Conservation (phyloP, 208 protist species). For the Trypanosoma avium region DNA sequence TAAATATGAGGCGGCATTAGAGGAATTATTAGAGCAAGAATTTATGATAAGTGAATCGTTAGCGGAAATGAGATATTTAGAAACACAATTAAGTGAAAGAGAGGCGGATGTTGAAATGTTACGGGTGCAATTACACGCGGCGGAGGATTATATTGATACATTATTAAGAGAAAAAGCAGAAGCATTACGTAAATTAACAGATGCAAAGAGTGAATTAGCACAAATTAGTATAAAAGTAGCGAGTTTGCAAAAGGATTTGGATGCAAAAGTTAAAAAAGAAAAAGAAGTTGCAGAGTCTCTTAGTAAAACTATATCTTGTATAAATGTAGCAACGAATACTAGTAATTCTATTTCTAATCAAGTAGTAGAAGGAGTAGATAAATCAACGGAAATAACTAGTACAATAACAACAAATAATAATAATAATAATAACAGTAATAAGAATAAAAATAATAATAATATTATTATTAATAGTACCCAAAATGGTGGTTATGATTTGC, state of each 20-base stretch:
- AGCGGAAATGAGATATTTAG: slow-evolving; percentile 32
- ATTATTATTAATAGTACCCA: too few species aligned
- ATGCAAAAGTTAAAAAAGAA: slow-evolving; percentile 5
- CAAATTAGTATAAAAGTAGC: slow-evolving; percentile 28
- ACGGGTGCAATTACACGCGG: slow-evolving; percentile 32
- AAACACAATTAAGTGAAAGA: slow-evolving; percentile 28
- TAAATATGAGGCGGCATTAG: slow-evolving; percentile 8
- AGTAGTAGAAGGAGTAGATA: too few species aligned
- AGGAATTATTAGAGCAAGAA: slow-evolving; percentile 37
- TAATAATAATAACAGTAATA: too few species aligned
- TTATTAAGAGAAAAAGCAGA: slow-evolving; percentile 50
- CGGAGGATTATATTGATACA: slow-evolving; percentile 35
- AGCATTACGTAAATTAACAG: slow-evolving; percentile 43
- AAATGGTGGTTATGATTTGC: too few species aligned
- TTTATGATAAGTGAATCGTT: slow-evolving; percentile 26
- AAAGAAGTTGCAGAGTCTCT: slow-evolving; percentile 1
- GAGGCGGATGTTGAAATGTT: slow-evolving; percentile 44
- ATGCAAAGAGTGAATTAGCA: slow-evolving; percentile 54
- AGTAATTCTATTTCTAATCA: neutral
- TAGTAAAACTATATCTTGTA: slow-evolving; percentile 14
- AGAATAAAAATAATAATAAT: too few species aligned
- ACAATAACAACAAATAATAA: too few species aligned
- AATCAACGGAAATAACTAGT: too few species aligned
- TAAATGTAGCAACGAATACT: slow-evolving; percentile 3
- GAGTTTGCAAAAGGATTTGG: slow-evolving; percentile 22